phyloP scores from a whole-genome alignment of 768 basidiomycete species.

The Suillus subalutaceus region DNA sequence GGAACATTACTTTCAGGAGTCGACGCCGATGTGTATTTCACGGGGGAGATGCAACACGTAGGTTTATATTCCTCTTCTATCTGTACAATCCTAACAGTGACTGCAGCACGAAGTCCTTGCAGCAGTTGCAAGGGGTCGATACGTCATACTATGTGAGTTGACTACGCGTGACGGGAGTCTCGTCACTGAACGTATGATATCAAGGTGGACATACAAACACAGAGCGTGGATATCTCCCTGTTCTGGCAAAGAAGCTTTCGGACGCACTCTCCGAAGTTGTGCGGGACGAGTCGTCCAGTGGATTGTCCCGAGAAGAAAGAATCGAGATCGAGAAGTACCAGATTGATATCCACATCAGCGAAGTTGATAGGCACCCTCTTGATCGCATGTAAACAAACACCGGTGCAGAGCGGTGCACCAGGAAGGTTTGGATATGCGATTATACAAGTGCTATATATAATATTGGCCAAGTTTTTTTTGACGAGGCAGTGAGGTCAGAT shows the following conservation, averaged over 20 bases:
- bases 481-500: background rate
- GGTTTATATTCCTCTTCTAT: constrained; percentile 26
- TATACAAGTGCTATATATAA: constrained; percentile 9
- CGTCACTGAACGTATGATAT: constrained; percentile 17
- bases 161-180: constrained; percentile 14
- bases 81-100: constrained; percentile 21
- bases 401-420: background rate
- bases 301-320: constrained; percentile 38
- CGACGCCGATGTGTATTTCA: constrained; percentile 85
- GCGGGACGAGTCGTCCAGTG: constrained; percentile 34
- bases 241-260: constrained; percentile 71
- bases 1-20: constrained; percentile 72
- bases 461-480: background rate
- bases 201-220: constrained; percentile 92
- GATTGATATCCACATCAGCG: constrained; percentile 71
- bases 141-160: constrained; percentile 82
- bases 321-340: constrained; percentile 24
- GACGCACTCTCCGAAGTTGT: constrained; percentile 41
- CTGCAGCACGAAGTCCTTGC: constrained; percentile 86
- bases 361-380: constrained; percentile 75
- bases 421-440: constrained; percentile 29
- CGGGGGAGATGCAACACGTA: constrained; percentile 93
- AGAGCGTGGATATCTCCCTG: constrained; percentile 88
- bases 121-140: constrained; percentile 70
- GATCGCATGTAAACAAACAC: constrained; percentile 52